Evolutionary conservation across 306 rosid genomes (phyloP), one percentile per base, ranked within the genome.

Genomic region (Abrus pulchellus): DNA sequence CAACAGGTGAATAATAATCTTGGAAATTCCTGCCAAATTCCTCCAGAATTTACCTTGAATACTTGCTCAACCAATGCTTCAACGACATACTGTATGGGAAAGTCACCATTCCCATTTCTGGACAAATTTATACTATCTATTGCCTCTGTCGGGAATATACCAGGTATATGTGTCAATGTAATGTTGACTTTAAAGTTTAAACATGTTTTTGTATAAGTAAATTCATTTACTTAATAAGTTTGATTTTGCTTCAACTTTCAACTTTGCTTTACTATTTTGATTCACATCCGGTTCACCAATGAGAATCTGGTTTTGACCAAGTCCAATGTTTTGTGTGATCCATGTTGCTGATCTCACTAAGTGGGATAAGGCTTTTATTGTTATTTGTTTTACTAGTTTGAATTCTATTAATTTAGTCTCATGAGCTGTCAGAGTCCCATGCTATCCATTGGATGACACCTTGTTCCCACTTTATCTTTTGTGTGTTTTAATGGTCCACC

Each of bases 21-120:
- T 57, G 85, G 85, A 73, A 73, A 72, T 61, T 69, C 53, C 74
- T 65, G 14, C 76, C 80, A 84, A 73, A 38, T 44, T 56, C 80
- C 86, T 60, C 77, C 75, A 60, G 89, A 86, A 77, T 63, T 68
- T 77, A 62, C 88, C 34, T 64, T 74, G 75, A 80, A 50, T 81
- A 76, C 85, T 57, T 78, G 85, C 77, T 60, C 78, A 74, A 86
- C 78, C 59, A 91, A 89, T 68, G 71, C 77, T 88, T 86, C 97
- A 71, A 54, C 89, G 40, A 74, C 97, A 20, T 94, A 85, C 89
- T 86, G 89, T 41, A 73, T 84, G 82, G 97, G 95, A 44, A 91
- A 82, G 72, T 94, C 99, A 55, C 97, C 99, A 63, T 89, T 92
- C 78, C 95, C 95, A 56, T 86, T 79, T 85, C 80, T 94, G 80